Percentiles rank a stretch among this genome's conserved stretches.
Conservation (phyloP, 306 rosid species). For the Citrullus mucosospermus region DNA sequence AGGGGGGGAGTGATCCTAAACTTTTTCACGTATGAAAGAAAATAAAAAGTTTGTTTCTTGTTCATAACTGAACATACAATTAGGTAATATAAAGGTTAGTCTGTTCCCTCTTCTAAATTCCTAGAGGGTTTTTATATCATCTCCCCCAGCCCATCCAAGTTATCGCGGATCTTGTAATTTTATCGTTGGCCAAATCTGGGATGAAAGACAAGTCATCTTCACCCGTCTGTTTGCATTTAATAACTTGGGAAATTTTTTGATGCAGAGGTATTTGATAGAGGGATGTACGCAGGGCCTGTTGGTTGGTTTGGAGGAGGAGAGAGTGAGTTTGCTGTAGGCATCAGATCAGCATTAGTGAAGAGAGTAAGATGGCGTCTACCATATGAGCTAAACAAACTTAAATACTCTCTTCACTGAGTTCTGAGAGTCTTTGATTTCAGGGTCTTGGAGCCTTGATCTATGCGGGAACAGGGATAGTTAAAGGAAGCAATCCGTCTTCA, state of each 20-base stretch:
- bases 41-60: background rate
- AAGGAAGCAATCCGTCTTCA: conserved; percentile 69
- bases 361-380: conserved; percentile 33
- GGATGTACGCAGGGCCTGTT: conserved; percentile 97
- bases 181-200: background rate
- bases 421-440: conserved; percentile 23
- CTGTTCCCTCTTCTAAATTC: background rate
- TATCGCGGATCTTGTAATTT: background rate
- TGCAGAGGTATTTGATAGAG: conserved; percentile 86
- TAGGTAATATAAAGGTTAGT: background rate
- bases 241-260: background rate
- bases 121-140: background rate
- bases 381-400: background rate
- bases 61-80: background rate
- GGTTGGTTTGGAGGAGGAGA: conserved; percentile 99
- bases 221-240: background rate
- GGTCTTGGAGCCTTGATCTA: conserved; percentile 67
- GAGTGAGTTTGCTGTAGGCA: conserved; percentile 97
- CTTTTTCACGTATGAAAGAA: background rate
- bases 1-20: background rate
- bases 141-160: background rate
- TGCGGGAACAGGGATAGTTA: conserved; percentile 95
- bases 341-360: conserved; percentile 82
- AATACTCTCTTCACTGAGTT: background rate
- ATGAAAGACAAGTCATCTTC: background rate